Evolutionary conservation across 139 green algal species (phyloP).

Genomic region (Monoraphidium neglectum): DNA sequence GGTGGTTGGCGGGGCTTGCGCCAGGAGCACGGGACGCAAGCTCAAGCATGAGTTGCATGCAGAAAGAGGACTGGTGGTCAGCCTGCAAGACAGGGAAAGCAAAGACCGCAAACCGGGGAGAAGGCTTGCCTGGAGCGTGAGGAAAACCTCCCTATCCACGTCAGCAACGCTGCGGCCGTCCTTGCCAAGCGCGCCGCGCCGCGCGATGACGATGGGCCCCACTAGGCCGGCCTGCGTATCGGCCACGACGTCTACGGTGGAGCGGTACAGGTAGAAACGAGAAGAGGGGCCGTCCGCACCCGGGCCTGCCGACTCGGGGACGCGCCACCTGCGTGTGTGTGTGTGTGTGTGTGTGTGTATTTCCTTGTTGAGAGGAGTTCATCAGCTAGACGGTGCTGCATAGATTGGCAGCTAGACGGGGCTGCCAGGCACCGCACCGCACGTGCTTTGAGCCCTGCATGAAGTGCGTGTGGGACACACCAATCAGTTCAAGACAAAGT

Average conservation of each 20-base stretch:
- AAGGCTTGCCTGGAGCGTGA: conserved; percentile 26
- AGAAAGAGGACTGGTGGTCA: neutral
- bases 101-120: neutral
- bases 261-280: conserved; percentile 41
- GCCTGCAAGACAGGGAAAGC: neutral
- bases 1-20: too few relatives aligned
- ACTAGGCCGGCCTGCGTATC: conserved; percentile 43
- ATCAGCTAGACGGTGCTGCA: too few relatives aligned
- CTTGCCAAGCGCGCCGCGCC: conserved; percentile 1
- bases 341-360: neutral
- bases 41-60: neutral
- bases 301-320: conserved; percentile 37
- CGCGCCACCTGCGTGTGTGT: conserved; percentile 17
- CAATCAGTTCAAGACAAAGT: too few relatives aligned
- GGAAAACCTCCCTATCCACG: conserved; percentile 43
- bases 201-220: conserved; percentile 34
- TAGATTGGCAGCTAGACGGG: too few relatives aligned
- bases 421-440: too few relatives aligned
- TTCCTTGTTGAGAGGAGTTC: neutral
- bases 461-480: too few relatives aligned
- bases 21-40: neutral
- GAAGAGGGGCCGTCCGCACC: conserved; percentile 9
- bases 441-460: too few relatives aligned
- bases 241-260: conserved; percentile 25
- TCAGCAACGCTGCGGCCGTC: conserved; percentile 13